Percentiles rank a stretch among this genome's conserved stretches.
These are phyloP conservation scores for Manihot esculenta DNA, from an alignment of 441 rosid genomes.

Conservation along the genomic window DNA sequence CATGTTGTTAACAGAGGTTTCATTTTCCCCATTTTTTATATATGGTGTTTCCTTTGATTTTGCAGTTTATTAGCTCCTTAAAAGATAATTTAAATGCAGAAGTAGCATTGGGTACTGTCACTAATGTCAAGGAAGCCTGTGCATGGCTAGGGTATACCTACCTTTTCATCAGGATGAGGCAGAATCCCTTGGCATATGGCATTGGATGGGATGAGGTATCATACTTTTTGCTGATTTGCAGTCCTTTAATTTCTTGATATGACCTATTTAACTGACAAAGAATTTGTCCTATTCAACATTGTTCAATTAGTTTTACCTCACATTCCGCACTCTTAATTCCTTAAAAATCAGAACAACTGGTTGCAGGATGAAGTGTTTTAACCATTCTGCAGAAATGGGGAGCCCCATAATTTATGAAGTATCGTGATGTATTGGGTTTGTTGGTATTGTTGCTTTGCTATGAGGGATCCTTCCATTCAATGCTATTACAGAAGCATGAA, in stretches of 20 bases:
- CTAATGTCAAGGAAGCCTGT: slow-evolving; percentile 99
- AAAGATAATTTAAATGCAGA: slow-evolving; percentile 97
- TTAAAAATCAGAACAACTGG: too few relatives aligned
- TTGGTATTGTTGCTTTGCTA: too few relatives aligned
- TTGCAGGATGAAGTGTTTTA: too few relatives aligned
- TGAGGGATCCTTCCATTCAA: not conserved
- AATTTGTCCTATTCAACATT: not conserved
- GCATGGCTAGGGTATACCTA: slow-evolving; percentile 99
- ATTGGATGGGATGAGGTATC: slow-evolving; percentile 99
- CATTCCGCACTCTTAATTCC: too few relatives aligned
- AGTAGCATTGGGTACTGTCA: slow-evolving; percentile 98
- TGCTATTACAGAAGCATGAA: not conserved
- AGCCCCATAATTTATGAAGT: too few relatives aligned
- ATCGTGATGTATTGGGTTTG: too few relatives aligned
- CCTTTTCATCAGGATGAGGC: slow-evolving; percentile 94
- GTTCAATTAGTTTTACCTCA: not conserved
- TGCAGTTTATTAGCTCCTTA: slow-evolving; percentile 93
- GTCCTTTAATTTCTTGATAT: not conserved
- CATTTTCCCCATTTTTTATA: not conserved
- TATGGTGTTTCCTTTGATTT: slow-evolving; percentile 21
- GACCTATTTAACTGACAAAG: not conserved
- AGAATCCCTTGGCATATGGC: slow-evolving; percentile 98
- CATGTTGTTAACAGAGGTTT: not conserved
- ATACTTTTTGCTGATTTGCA: slow-evolving; percentile 9
- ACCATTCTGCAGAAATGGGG: too few relatives aligned